A percentile compares a stretch with the other conserved stretches of the same genome.
Conservation (phyloP, 495 filamentous ascomycete species). For the Aspergillus carlsbadensis region DNA sequence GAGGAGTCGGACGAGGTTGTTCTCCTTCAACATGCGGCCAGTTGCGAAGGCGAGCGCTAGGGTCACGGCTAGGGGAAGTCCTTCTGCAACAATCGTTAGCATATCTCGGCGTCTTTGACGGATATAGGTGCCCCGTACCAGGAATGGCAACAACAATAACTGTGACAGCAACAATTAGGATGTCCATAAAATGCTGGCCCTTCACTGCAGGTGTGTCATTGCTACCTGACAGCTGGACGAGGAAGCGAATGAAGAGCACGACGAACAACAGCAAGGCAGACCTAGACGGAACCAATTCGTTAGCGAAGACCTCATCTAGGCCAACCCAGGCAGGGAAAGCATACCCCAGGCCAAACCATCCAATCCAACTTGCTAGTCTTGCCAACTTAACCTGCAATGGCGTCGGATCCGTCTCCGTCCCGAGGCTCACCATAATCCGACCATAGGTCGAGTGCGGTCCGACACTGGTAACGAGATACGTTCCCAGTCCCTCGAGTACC, state of each 20-base stretch:
- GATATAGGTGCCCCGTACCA: not conserved
- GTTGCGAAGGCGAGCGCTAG: conserved; percentile 68
- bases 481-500: conserved; percentile 87
- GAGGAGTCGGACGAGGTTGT: conserved; percentile 65
- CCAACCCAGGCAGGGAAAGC: not conserved
- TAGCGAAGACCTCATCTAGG: too few species aligned
- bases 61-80: conserved; percentile 65
- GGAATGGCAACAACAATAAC: conserved; percentile 73
- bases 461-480: conserved; percentile 74
- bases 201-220: conserved; percentile 54
- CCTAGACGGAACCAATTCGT: not conserved
- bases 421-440: conserved; percentile 79
- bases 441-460: conserved; percentile 81
- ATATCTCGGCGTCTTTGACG: not conserved
- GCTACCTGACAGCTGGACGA: not conserved
- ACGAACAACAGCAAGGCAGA: not conserved
- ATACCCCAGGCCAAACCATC: conserved; percentile 42
- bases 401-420: conserved; percentile 74
- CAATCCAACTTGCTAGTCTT: conserved; percentile 63
- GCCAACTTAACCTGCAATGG: conserved; percentile 65
- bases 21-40: conserved; percentile 66
- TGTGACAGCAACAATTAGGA: conserved; percentile 66
- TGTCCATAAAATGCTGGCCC: conserved; percentile 71
- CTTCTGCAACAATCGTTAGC: conserved; percentile 36
- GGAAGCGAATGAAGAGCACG: conserved; percentile 5